A percentile compares a stretch with the other conserved stretches of the same genome.
These are phyloP conservation scores for Didymella arachidicola DNA, from an alignment of 2,329 filamentous ascomycete species.

Conservation along the genomic window DNA sequence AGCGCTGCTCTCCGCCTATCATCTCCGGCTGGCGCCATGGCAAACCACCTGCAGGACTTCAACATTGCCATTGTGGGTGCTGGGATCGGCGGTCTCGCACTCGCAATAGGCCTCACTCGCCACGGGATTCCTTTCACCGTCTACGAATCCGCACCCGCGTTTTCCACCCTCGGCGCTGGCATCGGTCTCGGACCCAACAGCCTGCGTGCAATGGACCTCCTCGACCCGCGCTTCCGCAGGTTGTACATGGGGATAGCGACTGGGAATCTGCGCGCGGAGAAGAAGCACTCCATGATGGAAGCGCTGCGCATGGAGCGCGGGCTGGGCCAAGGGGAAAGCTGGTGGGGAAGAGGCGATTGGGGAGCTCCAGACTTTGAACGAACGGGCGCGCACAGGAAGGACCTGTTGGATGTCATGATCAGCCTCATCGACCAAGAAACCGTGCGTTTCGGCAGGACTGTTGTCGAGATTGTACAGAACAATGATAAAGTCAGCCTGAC, in stretches of 20 bases:
- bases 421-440: constrained; percentile 49
- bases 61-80: constrained; percentile 26
- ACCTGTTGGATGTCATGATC: constrained; percentile 56
- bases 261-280: constrained; percentile 49
- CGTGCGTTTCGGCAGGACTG: constrained; percentile 37
- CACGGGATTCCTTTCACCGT: constrained; percentile 32
- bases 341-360: constrained; percentile 48
- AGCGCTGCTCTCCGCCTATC: not conserved
- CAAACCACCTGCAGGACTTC: constrained; percentile 7
- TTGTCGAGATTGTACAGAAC: constrained; percentile 41
- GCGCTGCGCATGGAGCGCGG: constrained; percentile 52
- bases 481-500: constrained; percentile 49
- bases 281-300: constrained; percentile 53
- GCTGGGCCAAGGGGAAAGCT: constrained; percentile 50
- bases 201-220: constrained; percentile 53
- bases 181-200: constrained; percentile 52
- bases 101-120: constrained; percentile 33
- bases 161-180: constrained; percentile 35
- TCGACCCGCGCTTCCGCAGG: constrained; percentile 49
- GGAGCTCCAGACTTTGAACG: constrained; percentile 51
- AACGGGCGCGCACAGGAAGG: constrained; percentile 54
- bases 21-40: constrained; percentile 1
- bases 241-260: constrained; percentile 52
- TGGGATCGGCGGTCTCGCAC: constrained; percentile 33
- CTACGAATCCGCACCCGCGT: constrained; percentile 34